Conservation (phyloP, 768 basidiomycete species). For the Leccinum variicolor region DNA sequence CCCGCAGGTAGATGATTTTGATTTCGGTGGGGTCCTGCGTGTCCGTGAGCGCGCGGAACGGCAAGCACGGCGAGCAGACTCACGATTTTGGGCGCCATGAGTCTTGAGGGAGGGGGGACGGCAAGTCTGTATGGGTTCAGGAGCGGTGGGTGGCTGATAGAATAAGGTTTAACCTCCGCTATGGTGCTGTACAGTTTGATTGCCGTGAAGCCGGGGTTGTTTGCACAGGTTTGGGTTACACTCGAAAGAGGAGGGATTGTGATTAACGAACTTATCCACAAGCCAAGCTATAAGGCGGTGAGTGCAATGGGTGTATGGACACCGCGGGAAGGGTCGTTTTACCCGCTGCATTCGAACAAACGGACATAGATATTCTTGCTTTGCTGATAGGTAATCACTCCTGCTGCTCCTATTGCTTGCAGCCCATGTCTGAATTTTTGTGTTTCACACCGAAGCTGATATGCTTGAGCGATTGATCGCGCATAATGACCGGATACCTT, state of each 20-base stretch:
- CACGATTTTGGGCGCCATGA: conserved; percentile 81
- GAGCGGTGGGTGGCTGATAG: conserved; percentile 21
- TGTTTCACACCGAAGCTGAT: conserved; percentile 57
- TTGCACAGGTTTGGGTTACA: conserved; percentile 35
- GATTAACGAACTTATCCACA: conserved; percentile 11
- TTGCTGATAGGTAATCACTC: conserved; percentile 76
- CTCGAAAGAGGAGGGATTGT: background rate
- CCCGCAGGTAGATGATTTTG: conserved; percentile 98
- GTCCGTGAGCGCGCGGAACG: conserved; percentile 1
- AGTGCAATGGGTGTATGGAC: conserved; percentile 81
- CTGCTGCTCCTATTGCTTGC: conserved; percentile 15
- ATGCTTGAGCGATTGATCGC: conserved; percentile 94
- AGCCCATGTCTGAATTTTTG: conserved; percentile 10
- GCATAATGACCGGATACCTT: conserved; percentile 94
- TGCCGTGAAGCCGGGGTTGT: conserved; percentile 25
- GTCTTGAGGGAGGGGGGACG: conserved; percentile 23
- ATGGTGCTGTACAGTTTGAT: conserved; percentile 53
- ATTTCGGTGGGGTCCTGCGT: conserved; percentile 94
- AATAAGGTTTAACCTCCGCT: conserved; percentile 56
- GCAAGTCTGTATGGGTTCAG: conserved; percentile 1
- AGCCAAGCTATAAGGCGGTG: conserved; percentile 27
- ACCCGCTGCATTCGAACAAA: conserved; percentile 81
- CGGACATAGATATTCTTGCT: conserved; percentile 77
- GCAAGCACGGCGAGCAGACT: conserved; percentile 16
- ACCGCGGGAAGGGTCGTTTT: conserved; percentile 72